Conservation (phyloP, 257 asterid genomes). For the Solanum etuberosum region DNA sequence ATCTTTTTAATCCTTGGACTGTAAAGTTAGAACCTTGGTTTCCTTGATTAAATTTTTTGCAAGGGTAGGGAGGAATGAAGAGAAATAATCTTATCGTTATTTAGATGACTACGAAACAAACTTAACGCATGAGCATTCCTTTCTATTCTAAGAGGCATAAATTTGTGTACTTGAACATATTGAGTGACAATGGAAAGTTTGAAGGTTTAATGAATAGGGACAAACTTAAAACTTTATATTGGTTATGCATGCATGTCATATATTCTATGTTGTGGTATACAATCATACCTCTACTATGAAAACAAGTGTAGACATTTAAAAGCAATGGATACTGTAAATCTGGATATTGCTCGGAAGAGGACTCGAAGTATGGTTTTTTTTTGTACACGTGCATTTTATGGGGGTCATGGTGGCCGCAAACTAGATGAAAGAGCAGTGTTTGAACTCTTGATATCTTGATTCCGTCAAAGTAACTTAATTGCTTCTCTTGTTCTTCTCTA, state of each 20-base stretch:
- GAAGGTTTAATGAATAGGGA: not conserved
- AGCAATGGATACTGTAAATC: not conserved
- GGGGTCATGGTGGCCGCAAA: not conserved
- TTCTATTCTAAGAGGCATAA: not conserved
- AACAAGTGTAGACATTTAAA: not conserved
- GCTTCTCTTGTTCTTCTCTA: not conserved
- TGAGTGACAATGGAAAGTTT: not conserved
- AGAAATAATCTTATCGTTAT: not conserved
- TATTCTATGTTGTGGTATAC: not conserved
- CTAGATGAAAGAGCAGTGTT: not conserved
- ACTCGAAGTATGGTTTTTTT: not conserved
- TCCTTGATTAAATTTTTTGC: not conserved
- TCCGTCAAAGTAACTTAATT: no score
- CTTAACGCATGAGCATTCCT: not conserved
- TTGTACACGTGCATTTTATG: not conserved
- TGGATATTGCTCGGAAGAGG: not conserved
- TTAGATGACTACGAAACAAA: not conserved
- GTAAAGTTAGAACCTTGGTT: not conserved
- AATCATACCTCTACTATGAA: not conserved
- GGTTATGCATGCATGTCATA: not conserved
- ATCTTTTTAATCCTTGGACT: not conserved
- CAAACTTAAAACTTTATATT: not conserved
- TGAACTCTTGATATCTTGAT: not conserved
- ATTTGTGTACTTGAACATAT: not conserved
- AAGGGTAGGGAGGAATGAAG: not conserved